These are phyloP conservation scores for Cryptosporidium tyzzeri DNA, from an alignment of 169 alveolate species.

Conservation along the genomic window DNA sequence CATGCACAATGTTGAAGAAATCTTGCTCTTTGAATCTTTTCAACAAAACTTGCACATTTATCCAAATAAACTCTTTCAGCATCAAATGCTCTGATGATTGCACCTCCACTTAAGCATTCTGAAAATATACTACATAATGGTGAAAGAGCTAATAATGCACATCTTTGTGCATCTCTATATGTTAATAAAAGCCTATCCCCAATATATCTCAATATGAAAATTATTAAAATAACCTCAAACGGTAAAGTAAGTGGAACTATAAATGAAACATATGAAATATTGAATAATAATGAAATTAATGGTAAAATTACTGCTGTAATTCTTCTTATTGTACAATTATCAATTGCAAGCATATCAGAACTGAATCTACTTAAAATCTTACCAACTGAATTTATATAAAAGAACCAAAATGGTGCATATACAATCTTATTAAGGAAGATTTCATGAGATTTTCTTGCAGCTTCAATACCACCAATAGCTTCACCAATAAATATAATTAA, in stretches of 20 bases:
- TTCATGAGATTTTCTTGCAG: slow-evolving; percentile 79
- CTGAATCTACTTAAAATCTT: slow-evolving; percentile 79
- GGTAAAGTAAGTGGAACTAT: slow-evolving; percentile 53
- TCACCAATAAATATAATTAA: slow-evolving; percentile 48
- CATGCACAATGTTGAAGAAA: slow-evolving; percentile 68
- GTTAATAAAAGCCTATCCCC: slow-evolving; percentile 70
- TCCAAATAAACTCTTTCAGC: slow-evolving; percentile 32
- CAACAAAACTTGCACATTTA: slow-evolving; percentile 54
- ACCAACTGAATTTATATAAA: slow-evolving; percentile 79
- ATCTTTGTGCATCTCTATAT: slow-evolving; percentile 82
- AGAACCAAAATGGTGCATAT: slow-evolving; percentile 80
- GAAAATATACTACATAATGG: slow-evolving; percentile 80
- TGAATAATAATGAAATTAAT: slow-evolving; percentile 70
- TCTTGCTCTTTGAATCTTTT: slow-evolving; percentile 64
- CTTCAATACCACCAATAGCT: slow-evolving; percentile 73
- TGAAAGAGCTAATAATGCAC: slow-evolving; percentile 77
- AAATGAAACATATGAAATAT: slow-evolving; percentile 67
- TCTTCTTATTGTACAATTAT: slow-evolving; percentile 79
- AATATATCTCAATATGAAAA: slow-evolving; percentile 60
- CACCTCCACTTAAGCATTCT: slow-evolving; percentile 79
- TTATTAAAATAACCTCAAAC: slow-evolving; percentile 48
- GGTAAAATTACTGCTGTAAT: slow-evolving; percentile 76
- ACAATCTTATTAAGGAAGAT: slow-evolving; percentile 75
- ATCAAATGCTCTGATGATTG: slow-evolving; percentile 74
- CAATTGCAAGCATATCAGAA: slow-evolving; percentile 79